Evolutionary conservation across 768 basidiomycete genomes (phyloP).

Genomic region (Auricularia cornea): DNA sequence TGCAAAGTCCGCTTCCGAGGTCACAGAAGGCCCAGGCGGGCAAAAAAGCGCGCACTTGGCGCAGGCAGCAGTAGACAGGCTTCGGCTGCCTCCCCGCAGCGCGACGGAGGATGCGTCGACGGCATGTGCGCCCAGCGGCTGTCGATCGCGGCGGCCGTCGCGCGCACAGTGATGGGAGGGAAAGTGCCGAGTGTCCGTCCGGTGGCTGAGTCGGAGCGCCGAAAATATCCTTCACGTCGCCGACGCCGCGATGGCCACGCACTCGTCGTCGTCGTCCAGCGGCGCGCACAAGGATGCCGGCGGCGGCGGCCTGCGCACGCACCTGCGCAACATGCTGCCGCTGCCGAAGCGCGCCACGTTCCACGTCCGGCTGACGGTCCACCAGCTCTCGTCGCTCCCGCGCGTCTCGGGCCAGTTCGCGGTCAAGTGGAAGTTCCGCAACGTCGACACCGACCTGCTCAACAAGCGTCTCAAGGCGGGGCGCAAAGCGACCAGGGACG

Average conservation of each 20-base stretch:
- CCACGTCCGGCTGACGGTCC: constrained; percentile 48
- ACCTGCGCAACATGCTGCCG: constrained; percentile 16
- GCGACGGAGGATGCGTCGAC: too few relatives aligned
- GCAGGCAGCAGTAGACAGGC: too few relatives aligned
- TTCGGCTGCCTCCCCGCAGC: too few relatives aligned
- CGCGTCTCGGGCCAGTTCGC: constrained; percentile 64
- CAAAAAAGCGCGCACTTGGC: too few relatives aligned
- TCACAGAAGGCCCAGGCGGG: too few relatives aligned
- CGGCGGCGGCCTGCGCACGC: constrained; percentile 2
- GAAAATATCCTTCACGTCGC: background rate
- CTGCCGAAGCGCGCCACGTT: constrained; percentile 60
- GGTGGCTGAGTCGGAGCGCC: too few relatives aligned
- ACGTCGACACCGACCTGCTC: constrained; percentile 28
- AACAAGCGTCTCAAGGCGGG: background rate
- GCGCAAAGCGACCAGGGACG: background rate
- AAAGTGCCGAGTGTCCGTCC: too few relatives aligned
- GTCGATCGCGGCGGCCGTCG: too few relatives aligned
- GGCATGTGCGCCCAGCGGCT: too few relatives aligned
- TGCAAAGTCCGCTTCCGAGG: too few relatives aligned
- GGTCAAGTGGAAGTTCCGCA: constrained; percentile 65
- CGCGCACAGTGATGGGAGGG: too few relatives aligned
- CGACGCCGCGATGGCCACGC: background rate
- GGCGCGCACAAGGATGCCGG: background rate
- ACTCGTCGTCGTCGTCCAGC: background rate
- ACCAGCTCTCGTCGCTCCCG: constrained; percentile 64